phyloP scores from a whole-genome alignment of 768 basidiomycete genomes.

The Heimioporus sp. region DNA sequence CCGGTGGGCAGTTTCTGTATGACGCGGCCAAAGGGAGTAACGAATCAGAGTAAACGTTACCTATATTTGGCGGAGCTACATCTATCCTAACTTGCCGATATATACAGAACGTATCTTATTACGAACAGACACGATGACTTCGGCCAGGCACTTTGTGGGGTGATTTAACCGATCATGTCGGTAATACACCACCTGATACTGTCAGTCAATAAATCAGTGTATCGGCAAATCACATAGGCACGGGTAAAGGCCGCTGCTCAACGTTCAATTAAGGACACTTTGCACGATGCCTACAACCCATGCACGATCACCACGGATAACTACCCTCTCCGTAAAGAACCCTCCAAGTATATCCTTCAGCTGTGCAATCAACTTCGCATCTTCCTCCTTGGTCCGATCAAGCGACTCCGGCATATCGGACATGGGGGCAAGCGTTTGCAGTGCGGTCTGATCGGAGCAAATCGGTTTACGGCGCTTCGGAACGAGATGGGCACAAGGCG shows the following conservation, averaged over 20 bases:
- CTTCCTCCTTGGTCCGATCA: slow-evolving; percentile 46
- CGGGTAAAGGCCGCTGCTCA: background rate
- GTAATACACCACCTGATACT: too few species aligned
- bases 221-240: background rate
- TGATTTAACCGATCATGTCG: too few species aligned
- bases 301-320: slow-evolving; percentile 46
- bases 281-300: slow-evolving; percentile 64
- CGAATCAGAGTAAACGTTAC: too few species aligned
- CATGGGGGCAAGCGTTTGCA: slow-evolving; percentile 55
- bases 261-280: slow-evolving; percentile 20
- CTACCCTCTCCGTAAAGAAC: slow-evolving; percentile 56
- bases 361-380: slow-evolving; percentile 44
- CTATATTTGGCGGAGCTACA: too few species aligned
- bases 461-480: background rate
- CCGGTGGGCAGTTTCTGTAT: too few species aligned
- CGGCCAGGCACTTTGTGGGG: too few species aligned
- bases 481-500: slow-evolving; percentile 10
- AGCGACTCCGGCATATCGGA: slow-evolving; percentile 60
- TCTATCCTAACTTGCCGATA: too few species aligned
- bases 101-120: too few species aligned
- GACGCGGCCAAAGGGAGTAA: too few species aligned
- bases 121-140: too few species aligned
- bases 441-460: slow-evolving; percentile 47
- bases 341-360: slow-evolving; percentile 58
- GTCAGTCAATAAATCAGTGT: too few species aligned